phyloP scores from a whole-genome alignment of 208 protist species.

The Trypanosoma platydactyli region DNA sequence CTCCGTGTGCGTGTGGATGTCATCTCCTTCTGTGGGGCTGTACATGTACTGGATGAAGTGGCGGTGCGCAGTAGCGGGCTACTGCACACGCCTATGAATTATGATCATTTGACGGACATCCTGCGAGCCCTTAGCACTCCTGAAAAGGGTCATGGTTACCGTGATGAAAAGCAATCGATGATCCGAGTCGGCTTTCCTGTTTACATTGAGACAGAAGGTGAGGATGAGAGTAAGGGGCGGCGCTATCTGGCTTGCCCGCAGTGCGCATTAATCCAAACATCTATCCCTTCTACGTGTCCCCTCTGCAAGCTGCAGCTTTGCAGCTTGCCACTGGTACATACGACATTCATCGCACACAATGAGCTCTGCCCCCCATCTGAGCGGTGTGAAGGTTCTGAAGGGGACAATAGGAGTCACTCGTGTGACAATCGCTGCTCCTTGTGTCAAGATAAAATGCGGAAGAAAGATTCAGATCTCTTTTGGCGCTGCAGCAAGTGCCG shows the following conservation, averaged over 20 bases:
- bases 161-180: constrained; percentile 27
- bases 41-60: constrained; percentile 74
- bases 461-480: neutral
- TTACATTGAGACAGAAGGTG: constrained; percentile 28
- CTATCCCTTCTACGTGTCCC: constrained; percentile 71
- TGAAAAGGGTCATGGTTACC: constrained; percentile 14
- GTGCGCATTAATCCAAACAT: constrained; percentile 69
- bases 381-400: constrained; percentile 2
- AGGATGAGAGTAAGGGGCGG: neutral
- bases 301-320: constrained; percentile 77
- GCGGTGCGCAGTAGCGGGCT: constrained; percentile 52
- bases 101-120: constrained; percentile 70
- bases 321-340: constrained; percentile 64
- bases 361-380: constrained; percentile 44
- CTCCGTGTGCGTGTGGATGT: constrained; percentile 56
- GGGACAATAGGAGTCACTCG: neutral
- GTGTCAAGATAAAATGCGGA: constrained; percentile 10
- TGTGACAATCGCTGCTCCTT: constrained; percentile 14
- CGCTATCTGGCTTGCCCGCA: constrained; percentile 71
- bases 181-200: constrained; percentile 75
- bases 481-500: constrained; percentile 50
- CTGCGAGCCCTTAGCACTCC: constrained; percentile 41
- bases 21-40: constrained; percentile 75
- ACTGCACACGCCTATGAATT: constrained; percentile 75
- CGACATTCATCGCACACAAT: constrained; percentile 64